Percentiles rank a stretch among this genome's conserved stretches.
phyloP scores from a whole-genome alignment of 805 yeast species.

The Wickerhamiella azyma region DNA sequence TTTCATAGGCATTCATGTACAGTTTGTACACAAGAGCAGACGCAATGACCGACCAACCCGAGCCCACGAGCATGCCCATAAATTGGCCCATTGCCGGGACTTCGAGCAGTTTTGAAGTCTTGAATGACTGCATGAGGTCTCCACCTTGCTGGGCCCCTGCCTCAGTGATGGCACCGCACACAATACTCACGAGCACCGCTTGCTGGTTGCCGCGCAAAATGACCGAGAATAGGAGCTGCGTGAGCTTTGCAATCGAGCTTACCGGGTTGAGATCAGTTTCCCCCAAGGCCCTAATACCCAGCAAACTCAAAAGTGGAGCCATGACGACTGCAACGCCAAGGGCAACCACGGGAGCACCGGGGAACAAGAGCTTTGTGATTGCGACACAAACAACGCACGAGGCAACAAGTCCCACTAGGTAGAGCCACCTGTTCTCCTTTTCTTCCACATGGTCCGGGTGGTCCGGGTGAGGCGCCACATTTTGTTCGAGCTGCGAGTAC shows the following conservation, averaged over 20 bases:
- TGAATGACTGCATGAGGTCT: slow-evolving; percentile 91
- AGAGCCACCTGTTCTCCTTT: slow-evolving; percentile 4
- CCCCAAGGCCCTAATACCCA: slow-evolving; percentile 89
- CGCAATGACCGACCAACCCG: slow-evolving; percentile 65
- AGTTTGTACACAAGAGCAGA: slow-evolving; percentile 72
- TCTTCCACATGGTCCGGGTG: slow-evolving; percentile 1
- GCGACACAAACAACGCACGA: slow-evolving; percentile 58
- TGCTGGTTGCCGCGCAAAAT: slow-evolving; percentile 72
- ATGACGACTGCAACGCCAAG: slow-evolving; percentile 52
- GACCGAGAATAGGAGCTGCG: slow-evolving; percentile 77
- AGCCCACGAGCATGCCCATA: slow-evolving; percentile 77
- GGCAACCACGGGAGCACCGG: slow-evolving; percentile 56
- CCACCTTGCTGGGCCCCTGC: slow-evolving; percentile 99
- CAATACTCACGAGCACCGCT: slow-evolving; percentile 66
- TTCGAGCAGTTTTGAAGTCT: slow-evolving; percentile 82
- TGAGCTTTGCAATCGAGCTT: slow-evolving; percentile 87
- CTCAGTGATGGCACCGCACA: slow-evolving; percentile 95
- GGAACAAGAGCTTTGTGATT: slow-evolving; percentile 51
- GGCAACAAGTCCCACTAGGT: slow-evolving; percentile 40
- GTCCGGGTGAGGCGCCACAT: not conserved
- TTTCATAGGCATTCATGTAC: slow-evolving; percentile 68
- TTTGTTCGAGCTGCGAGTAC: not conserved
- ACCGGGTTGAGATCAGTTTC: slow-evolving; percentile 96
- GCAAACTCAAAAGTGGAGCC: slow-evolving; percentile 65
- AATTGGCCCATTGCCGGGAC: slow-evolving; percentile 92